Evolutionary conservation across 2,329 filamentous ascomycete species (phyloP).

Genomic region (Elsinoe perseae): DNA sequence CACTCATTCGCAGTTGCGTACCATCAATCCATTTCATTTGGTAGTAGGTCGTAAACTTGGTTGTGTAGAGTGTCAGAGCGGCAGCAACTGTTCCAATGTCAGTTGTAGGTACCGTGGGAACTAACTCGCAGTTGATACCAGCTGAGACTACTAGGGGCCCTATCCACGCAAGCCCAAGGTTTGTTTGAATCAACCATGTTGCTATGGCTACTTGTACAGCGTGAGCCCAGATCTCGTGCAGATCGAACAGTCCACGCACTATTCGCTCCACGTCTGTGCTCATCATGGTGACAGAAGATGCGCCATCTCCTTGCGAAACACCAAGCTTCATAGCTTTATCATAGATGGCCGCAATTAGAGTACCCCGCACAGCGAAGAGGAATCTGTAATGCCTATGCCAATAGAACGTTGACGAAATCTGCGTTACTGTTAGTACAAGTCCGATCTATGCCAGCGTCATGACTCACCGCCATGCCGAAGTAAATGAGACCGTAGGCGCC

Average conservation of each 20-base stretch:
- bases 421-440: neutral
- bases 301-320: constrained; percentile 20
- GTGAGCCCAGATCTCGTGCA: constrained; percentile 32
- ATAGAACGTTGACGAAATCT: constrained; percentile 14
- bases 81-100: neutral
- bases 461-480: constrained; percentile 26
- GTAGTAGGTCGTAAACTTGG: neutral
- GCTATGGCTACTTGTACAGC: constrained; percentile 39
- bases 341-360: constrained; percentile 14
- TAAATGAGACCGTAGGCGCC: constrained; percentile 31
- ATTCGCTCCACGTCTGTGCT: constrained; percentile 33
- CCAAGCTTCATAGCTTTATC: constrained; percentile 1
- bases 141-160: constrained; percentile 42
- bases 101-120: constrained; percentile 11
- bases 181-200: constrained; percentile 41
- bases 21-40: constrained; percentile 25
- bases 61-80: neutral
- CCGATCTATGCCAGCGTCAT: neutral
- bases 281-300: constrained; percentile 31
- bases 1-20: constrained; percentile 19
- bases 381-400: constrained; percentile 15
- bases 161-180: constrained; percentile 43
- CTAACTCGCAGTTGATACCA: constrained; percentile 21
- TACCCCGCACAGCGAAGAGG: constrained; percentile 12
- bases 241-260: constrained; percentile 29